phyloP scores from a whole-genome alignment of 495 filamentous ascomycete genomes.

The Barbatosphaeria neglecta region DNA sequence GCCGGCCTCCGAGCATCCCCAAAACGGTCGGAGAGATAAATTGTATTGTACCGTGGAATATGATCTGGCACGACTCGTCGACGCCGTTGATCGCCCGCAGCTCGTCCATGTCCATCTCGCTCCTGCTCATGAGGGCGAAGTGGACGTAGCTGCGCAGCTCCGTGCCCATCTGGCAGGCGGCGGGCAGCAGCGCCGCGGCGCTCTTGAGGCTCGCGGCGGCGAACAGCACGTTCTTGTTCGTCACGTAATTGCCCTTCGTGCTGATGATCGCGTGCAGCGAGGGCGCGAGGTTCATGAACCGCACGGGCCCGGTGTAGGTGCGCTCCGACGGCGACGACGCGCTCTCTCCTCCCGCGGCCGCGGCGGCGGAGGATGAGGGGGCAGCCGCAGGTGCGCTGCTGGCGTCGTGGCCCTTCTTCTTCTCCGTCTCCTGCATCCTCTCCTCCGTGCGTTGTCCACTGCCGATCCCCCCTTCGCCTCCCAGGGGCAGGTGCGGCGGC shows the following conservation, averaged over 20 bases:
- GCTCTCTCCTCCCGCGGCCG: not conserved
- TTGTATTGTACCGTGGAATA: conserved; percentile 48
- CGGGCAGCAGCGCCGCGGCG: conserved; percentile 40
- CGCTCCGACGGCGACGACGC: conserved; percentile 4
- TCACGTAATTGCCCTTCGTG: conserved; percentile 18
- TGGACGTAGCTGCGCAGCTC: conserved; percentile 48
- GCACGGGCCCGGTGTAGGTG: conserved; percentile 27
- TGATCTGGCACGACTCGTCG: conserved; percentile 38
- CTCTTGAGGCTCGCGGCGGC: conserved; percentile 46
- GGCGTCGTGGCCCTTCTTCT: too few relatives aligned
- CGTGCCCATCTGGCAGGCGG: conserved; percentile 49
- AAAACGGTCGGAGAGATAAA: too few relatives aligned
- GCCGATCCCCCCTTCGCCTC: too few relatives aligned
- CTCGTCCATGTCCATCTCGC: conserved; percentile 38
- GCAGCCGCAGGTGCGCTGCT: too few relatives aligned
- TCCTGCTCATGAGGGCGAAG: conserved; percentile 44
- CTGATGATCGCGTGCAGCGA: conserved; percentile 26
- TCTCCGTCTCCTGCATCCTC: not conserved
- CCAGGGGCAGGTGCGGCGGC: conserved; percentile 9
- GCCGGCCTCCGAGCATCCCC: not conserved
- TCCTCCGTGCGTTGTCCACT: too few relatives aligned
- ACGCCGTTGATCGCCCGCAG: conserved; percentile 46
- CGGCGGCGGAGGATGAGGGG: too few relatives aligned
- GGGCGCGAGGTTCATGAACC: conserved; percentile 21
- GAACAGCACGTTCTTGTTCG: conserved; percentile 48